These are phyloP conservation scores for Eucalyptus cladocalyx DNA, from an alignment of 345 rosid genomes.

Conservation along the genomic window DNA sequence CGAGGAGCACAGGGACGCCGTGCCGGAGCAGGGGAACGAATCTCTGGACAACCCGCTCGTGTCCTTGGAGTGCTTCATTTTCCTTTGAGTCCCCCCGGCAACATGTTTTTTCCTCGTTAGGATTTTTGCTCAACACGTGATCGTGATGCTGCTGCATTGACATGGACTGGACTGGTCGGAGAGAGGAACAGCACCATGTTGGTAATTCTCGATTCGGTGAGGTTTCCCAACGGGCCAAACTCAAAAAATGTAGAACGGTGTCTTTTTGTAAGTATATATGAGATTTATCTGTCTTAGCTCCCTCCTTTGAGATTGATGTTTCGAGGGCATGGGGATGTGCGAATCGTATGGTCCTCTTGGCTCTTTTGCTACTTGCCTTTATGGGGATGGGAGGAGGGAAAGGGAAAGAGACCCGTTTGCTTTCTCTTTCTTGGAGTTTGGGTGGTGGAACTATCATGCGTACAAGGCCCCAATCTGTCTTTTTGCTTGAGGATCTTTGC, in stretches of 20 bases:
- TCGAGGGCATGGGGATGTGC: background rate
- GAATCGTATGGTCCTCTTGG: background rate
- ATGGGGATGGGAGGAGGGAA: background rate
- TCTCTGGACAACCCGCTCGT: conserved; percentile 54
- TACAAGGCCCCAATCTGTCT: background rate
- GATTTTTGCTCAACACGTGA: background rate
- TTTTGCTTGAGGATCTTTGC: background rate
- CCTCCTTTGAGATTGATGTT: background rate
- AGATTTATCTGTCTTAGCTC: background rate
- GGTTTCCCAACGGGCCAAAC: background rate
- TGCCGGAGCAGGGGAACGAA: conserved; percentile 14
- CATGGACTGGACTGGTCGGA: background rate
- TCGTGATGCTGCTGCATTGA: background rate
- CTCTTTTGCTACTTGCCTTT: background rate
- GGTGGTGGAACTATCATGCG: background rate
- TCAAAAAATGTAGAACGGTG: background rate
- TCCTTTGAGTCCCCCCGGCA: conserved; percentile 18
- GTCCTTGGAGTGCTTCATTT: conserved; percentile 74
- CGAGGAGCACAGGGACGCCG: conserved; percentile 6
- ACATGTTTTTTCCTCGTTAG: background rate
- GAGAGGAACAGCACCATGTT: background rate
- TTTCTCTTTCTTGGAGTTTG: background rate
- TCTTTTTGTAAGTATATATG: background rate
- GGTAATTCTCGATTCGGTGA: background rate
- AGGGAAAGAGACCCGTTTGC: background rate